Evolutionary conservation across 805 yeast genomes (phyloP).

Genomic region (Candida berthetii): DNA sequence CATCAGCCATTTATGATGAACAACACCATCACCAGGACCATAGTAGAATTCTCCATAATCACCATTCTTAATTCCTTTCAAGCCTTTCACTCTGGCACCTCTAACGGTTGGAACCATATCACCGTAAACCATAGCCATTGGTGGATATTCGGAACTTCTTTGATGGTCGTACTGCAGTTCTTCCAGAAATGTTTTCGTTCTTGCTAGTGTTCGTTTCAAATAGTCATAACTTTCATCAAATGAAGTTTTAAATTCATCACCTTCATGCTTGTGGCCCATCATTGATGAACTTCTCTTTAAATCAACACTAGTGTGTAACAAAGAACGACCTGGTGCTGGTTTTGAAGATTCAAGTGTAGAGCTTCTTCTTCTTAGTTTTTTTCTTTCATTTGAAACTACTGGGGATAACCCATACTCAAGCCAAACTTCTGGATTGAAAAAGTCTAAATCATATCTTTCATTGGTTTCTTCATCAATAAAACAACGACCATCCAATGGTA

Average conservation of each 20-base stretch:
- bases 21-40: constrained; percentile 94
- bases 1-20: constrained; percentile 74
- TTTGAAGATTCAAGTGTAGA: constrained; percentile 1
- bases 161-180: constrained; percentile 48
- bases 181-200: constrained; percentile 51
- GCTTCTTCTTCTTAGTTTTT: constrained; percentile 4
- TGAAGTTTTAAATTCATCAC: constrained; percentile 19
- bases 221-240: constrained; percentile 58
- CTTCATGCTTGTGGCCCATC: constrained; percentile 2
- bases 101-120: constrained; percentile 79
- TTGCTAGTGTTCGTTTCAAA: constrained; percentile 50
- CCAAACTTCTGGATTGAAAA: constrained; percentile 79
- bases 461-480: constrained; percentile 59
- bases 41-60: constrained; percentile 66
- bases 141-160: constrained; percentile 55
- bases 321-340: constrained; percentile 1
- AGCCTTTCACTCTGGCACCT: constrained; percentile 62
- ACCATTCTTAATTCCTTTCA: constrained; percentile 61
- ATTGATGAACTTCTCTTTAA: constrained; percentile 10
- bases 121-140: constrained; percentile 78
- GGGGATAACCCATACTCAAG: constrained; percentile 70
- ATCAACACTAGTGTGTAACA: constrained; percentile 6
- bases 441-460: constrained; percentile 60
- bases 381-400: constrained; percentile 33
- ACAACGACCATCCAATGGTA: constrained; percentile 71